Evolutionary conservation across 805 yeast species (phyloP).

Genomic region (Candida nonsorbophila): DNA sequence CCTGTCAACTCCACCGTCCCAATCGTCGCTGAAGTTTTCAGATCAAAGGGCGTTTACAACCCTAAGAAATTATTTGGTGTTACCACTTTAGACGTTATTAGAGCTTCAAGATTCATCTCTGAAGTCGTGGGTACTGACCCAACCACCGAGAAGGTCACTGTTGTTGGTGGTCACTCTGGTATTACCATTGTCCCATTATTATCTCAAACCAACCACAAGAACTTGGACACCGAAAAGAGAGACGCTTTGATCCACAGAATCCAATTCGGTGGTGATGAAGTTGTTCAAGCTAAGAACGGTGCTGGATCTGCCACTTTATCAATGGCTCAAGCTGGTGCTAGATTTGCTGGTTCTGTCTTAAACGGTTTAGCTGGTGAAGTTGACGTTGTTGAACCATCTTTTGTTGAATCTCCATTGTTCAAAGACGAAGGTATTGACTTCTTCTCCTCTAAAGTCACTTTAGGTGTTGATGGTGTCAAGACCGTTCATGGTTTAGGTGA

Average conservation of each 20-base stretch:
- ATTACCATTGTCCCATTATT: constrained; percentile 90
- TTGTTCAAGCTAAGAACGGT: constrained; percentile 89
- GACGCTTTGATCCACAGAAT: constrained; percentile 71
- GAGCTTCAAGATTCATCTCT: constrained; percentile 81
- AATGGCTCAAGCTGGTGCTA: constrained; percentile 89
- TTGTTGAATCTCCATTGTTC: constrained; percentile 77
- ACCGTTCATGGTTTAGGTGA: constrained; percentile 74
- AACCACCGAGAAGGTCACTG: constrained; percentile 69
- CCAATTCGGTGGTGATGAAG: constrained; percentile 96
- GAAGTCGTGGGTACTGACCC: constrained; percentile 72
- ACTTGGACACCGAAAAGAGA: constrained; percentile 37
- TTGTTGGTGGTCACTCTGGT: constrained; percentile 98
- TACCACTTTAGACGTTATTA: constrained; percentile 87
- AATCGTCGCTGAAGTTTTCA: constrained; percentile 88
- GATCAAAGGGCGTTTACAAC: constrained; percentile 81
- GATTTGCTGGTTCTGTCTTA: constrained; percentile 62
- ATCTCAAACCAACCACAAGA: constrained; percentile 73
- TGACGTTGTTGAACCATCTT: constrained; percentile 63
- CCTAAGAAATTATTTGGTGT: constrained; percentile 93
- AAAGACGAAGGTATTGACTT: constrained; percentile 89
- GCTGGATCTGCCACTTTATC: constrained; percentile 92
- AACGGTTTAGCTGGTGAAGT: constrained; percentile 60
- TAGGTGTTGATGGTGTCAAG: constrained; percentile 87
- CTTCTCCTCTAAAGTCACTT: constrained; percentile 92
- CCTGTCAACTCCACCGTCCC: constrained; percentile 98